These are phyloP conservation scores for Wickerhamomyces ciferrii DNA, from an alignment of 805 yeast genomes.

Conservation along the genomic window DNA sequence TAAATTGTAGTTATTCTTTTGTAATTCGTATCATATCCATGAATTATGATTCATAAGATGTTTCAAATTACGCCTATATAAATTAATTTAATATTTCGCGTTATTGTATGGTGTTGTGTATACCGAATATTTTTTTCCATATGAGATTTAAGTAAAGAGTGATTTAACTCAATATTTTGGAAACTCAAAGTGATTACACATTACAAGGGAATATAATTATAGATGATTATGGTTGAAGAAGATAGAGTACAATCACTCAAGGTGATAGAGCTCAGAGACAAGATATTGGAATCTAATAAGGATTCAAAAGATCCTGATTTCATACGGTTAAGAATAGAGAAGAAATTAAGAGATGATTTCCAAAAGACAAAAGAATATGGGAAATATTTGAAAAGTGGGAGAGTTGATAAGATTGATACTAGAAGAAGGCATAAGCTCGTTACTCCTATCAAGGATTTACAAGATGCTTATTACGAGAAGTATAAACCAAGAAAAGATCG, in stretches of 20 bases:
- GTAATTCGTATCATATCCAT: too few species aligned
- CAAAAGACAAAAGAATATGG: conserved; percentile 14
- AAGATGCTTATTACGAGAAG: conserved; percentile 14
- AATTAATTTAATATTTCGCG: too few species aligned
- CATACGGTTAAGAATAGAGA: conserved; percentile 15
- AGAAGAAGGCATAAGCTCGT: conserved; percentile 9
- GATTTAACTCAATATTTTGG: not conserved
- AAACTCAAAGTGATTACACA: too few species aligned
- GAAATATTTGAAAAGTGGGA: conserved; percentile 17
- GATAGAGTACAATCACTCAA: not conserved
- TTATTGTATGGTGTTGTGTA: not conserved
- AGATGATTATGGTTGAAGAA: not conserved
- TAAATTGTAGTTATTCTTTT: not conserved
- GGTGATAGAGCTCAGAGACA: not conserved
- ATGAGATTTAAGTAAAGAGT: not conserved
- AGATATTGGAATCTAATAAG: not conserved
- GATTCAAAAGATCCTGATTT: conserved; percentile 2
- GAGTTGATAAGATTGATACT: conserved; percentile 19
- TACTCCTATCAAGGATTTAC: conserved; percentile 9
- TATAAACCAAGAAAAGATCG: conserved; percentile 19
- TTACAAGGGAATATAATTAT: not conserved
- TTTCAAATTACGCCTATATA: too few species aligned
- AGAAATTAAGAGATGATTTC: conserved; percentile 13
- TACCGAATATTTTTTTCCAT: not conserved
- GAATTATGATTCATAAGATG: too few species aligned